Evolutionary conservation across 1,139 yeast genomes (phyloP), one percentile per base, ranked within the genome.

Genomic region (Debaryomyces sp.): DNA sequence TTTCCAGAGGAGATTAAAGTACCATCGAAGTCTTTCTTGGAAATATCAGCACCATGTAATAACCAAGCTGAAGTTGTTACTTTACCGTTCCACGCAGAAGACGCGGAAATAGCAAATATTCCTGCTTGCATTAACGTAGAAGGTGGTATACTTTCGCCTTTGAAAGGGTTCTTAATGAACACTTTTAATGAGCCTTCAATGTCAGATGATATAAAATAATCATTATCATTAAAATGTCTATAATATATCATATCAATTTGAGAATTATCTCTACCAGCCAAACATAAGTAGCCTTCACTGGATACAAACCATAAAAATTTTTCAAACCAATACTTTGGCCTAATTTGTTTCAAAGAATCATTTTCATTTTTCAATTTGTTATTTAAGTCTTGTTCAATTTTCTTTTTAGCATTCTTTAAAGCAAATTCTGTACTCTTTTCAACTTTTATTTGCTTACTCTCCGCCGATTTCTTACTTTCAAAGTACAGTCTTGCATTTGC

Each of bases 231-330:
- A 64, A 92, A 85, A 61, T 90, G 89, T 48, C 91, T 80, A 58
- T 87, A 85, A 60, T 87, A 88, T 32, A 94, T 80, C 71, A 89
- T 79, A 59, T 91, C 97, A n/a, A 82, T 78, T 63, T 94, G 98
- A n/a, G 81, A 66, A 21, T 78, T 80, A 62, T 95, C 97, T 54
- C 90, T 82, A 1, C 97, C 98, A 43, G 94, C 91, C 45, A 94
- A 67, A 53, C 96, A 89, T 47, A 94, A 71, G 60, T 89, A 91
- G 0, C 96, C 96, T 63, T 94, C 98, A 54, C 86, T 85, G 0
- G 96, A 81, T 27, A 91, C 77, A 62, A 94, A 94, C 99, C 99
- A 94, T 61, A 76, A 84, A 64, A 87, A 94, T 65, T 94, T 94
- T 62, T 94, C 99, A 70, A 95, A 95, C 89, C 97, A 92, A 59